Evolutionary conservation across 345 rosid species (phyloP), one percentile per base, ranked within the genome.

Genomic region (Hibiscus mutabilis): DNA sequence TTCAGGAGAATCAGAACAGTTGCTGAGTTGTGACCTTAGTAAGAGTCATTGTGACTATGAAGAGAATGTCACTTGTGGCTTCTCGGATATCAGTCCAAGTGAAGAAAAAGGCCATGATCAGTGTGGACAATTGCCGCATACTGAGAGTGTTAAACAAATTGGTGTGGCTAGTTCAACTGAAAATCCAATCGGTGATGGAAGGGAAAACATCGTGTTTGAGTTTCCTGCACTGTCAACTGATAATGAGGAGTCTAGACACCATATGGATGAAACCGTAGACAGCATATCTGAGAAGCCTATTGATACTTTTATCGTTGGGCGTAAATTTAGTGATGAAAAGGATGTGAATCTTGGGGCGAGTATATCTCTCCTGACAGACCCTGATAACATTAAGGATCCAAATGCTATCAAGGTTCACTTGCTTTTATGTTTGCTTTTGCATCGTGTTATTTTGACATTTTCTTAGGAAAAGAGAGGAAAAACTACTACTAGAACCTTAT

Each of bases 281-380:
- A 84, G 68, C 49, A 66, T 76, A 37, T 71, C 59, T 42, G 86
- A 73, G 74, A 74, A 71, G 56, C 57, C 70, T 78, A 84, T 91
- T 79, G 82, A 84, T 3, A 90, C 98, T 24, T 86, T 82, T 79
- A 90, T 90, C 57, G 97, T 94, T 72, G 97, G 98, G n/a, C 88
- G 95, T 70, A 86, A 81, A 83, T 94, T 84, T 70, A 84, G 96
- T 77, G 84, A 78, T 67, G 83, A 81, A 85, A 86, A 76, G 73
- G 85, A 75, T 47, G 63, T 94, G 71, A 79, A 68, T 47, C 63
- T 68, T 73, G 96, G 88, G 51, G 80, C 66, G 3, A 76, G 22
- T 27, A 74, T 90, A 63, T 82, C 63, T 76, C 96, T 94, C 72
- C 59, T 73, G 76, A 88, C 95, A 80, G 93, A 94, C 58, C 92